These are phyloP conservation scores for Suhomyces panamericanus DNA, from an alignment of 1,139 yeast species.

Conservation along the genomic window DNA sequence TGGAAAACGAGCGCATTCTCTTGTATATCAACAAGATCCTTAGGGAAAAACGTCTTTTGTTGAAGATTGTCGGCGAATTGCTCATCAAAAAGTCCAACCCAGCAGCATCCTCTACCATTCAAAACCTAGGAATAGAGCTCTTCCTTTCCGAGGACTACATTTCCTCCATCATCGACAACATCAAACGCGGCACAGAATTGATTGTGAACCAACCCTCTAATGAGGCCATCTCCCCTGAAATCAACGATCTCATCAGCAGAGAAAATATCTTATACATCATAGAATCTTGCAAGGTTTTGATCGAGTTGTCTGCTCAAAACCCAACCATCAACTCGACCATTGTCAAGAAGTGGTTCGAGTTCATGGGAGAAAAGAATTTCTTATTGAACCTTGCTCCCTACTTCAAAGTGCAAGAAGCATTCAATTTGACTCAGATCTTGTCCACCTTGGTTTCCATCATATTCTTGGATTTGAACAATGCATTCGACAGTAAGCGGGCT, in stretches of 20 bases:
- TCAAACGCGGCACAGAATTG: constrained; percentile 8
- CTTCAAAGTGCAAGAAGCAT: constrained; percentile 34
- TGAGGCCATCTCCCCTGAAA: constrained; percentile 19
- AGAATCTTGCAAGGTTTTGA: constrained; percentile 46
- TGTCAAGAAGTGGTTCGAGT: constrained; percentile 57
- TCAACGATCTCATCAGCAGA: constrained; percentile 27
- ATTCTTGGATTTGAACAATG: constrained; percentile 55
- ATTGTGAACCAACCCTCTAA: constrained; percentile 8
- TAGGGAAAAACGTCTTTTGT: constrained; percentile 47
- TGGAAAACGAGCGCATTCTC: constrained; percentile 31
- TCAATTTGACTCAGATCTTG: constrained; percentile 47
- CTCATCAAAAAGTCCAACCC: constrained; percentile 37
- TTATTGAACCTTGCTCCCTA: constrained; percentile 31
- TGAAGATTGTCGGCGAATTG: constrained; percentile 41
- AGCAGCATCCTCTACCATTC: constrained; percentile 30
- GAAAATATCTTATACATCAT: constrained; percentile 41
- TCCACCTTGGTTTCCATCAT: constrained; percentile 50
- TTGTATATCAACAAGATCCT: constrained; percentile 38
- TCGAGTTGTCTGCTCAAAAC: constrained; percentile 39
- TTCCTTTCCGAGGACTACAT: constrained; percentile 31
- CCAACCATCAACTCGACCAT: constrained; percentile 30
- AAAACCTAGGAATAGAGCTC: constrained; percentile 42
- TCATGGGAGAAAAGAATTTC: constrained; percentile 47
- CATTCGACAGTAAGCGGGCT: constrained; percentile 14
- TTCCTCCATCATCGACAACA: constrained; percentile 23